Evolutionary conservation across 2,329 filamentous ascomycete species (phyloP), one percentile per base, ranked within the genome.

Genomic region (Xylaria sp.): DNA sequence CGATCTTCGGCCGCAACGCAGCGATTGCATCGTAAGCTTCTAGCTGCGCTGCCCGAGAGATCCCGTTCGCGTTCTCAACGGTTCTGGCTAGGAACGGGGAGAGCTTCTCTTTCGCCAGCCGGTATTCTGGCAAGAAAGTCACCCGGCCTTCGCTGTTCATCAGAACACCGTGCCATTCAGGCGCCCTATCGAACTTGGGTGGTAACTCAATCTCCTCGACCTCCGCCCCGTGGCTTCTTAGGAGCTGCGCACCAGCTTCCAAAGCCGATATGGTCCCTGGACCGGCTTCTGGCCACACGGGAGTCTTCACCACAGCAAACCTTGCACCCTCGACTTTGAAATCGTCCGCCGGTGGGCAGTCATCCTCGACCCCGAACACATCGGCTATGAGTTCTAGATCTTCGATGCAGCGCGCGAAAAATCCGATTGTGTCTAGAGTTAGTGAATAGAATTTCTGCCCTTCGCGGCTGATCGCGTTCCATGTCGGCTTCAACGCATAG

Each of bases 401-500:
- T 1, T 81, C 81, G 0, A 87, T 77, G 5, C 77, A 81, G 0
- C 87, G 81, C 0, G 85, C 80, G 59, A 83, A 89, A 11, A 89
- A 75, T 1, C 88, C 88, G 0, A 88, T 68, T 0, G 88, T 90
- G 67, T 90, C 88, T 5, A 87, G 77, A 1, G 80, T 85, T 1
- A 85, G 73, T 0, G 85, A 84, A 66, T 84, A 87, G 1, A 86
- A 76, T 70, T 84, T 86, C 44, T 83, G 78, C 0, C 88, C 87
- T 68, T 90, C 87, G 0, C 85, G 78, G 0, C 83, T 86, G 33
- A 90, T 81, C 0, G 85, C 75, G 56, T 83, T 84, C 85, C 86
- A 90, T 0, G 87, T 90, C 1, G 88, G 87, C 70, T 90, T 90
- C 56, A 89, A 77, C 0, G 80, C 87, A 58, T 86, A 90, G 4